Evolutionary conservation across 495 filamentous ascomycete species (phyloP), one percentile per base, ranked within the genome.

Genomic region (Neurospora sp.): DNA sequence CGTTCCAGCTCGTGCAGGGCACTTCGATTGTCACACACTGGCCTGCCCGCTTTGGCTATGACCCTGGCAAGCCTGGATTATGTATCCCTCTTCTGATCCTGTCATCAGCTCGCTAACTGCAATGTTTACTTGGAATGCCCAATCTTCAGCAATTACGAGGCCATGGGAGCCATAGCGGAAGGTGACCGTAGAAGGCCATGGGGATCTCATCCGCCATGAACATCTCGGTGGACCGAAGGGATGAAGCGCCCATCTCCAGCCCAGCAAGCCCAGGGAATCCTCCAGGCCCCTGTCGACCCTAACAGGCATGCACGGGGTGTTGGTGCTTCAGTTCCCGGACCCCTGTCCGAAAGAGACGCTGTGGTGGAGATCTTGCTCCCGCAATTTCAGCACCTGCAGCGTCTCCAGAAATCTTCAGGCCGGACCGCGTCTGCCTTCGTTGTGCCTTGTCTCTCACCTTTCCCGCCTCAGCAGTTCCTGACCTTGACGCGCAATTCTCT

Each of bases 401-500:
- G 20, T 37, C 73, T 69, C 71, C 70, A 73, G 70, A 73, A 73
- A 75, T 73, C 22, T 53, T 70, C 40, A 65, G 27, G 53, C 12
- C 53, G 12, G 22, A 53, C 73, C 72, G 61, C 38, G 70, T 38
- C 41, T 48, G 17, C 45, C 45, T 59, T 31, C 27, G 27, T 31
- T 65, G 44, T 48, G 44, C 22, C 44, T 48, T 10, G 53, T 65
- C 53, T 35, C 53, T 65, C 53, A 65, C 70, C 31, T 65, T 71
- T 41, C 35, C 75, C 45, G 69, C 73, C 73, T 72, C 76, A 72
- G 40, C 71, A 70, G 71, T 69, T 79, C 37, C 73, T 77, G 65
- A 44, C 72, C 65, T 75, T 77, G 65, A 71, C 76, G 39, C 73
- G 70, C 70, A 61, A 76, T 68, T 78, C 74, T 27, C 76, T 76